These are phyloP conservation scores for Psilocybe sp. DNA, from an alignment of 768 basidiomycete species.

Conservation along the genomic window DNA sequence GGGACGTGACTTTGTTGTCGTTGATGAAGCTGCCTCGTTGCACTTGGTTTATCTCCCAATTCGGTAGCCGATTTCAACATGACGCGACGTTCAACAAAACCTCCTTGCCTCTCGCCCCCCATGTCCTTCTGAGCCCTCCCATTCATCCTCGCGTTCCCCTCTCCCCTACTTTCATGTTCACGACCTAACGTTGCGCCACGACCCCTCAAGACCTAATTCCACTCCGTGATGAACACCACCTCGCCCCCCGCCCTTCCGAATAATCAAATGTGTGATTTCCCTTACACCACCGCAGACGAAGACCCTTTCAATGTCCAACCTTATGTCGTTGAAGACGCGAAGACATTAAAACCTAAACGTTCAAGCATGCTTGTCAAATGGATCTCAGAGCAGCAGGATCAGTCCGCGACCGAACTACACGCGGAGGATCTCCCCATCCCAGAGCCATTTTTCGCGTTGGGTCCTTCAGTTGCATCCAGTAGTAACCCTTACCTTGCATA, in stretches of 20 bases:
- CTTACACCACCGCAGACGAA: conserved; percentile 50
- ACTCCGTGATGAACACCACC: conserved; percentile 1
- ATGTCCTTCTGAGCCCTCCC: conserved; percentile 10
- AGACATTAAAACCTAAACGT: conserved; percentile 34
- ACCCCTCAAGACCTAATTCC: not conserved
- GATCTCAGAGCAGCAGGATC: conserved; percentile 47
- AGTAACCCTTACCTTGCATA: conserved; percentile 40
- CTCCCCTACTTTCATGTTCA: conserved; percentile 7
- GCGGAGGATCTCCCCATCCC: conserved; percentile 3
- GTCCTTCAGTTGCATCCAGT: conserved; percentile 18
- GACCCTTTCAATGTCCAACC: conserved; percentile 47
- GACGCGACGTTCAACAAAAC: conserved; percentile 23
- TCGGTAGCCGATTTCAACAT: conserved; percentile 26
- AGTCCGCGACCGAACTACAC: conserved; percentile 3
- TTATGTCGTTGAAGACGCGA: conserved; percentile 16
- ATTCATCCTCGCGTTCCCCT: conserved; percentile 6
- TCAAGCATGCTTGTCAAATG: conserved; percentile 55
- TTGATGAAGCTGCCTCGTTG: conserved; percentile 29
- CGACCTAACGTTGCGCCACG: conserved; percentile 14
- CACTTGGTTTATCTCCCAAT: conserved; percentile 27
- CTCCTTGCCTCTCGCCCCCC: conserved; percentile 15
- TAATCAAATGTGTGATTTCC: conserved; percentile 33
- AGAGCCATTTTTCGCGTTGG: conserved; percentile 3
- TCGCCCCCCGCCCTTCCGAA: not conserved
- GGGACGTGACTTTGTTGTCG: conserved; percentile 6